A percentile compares a stretch with the other conserved stretches of the same genome.
These are phyloP conservation scores for Phytopythium ostracodes DNA, from an alignment of 352 stramenopile species.

Conservation along the genomic window DNA sequence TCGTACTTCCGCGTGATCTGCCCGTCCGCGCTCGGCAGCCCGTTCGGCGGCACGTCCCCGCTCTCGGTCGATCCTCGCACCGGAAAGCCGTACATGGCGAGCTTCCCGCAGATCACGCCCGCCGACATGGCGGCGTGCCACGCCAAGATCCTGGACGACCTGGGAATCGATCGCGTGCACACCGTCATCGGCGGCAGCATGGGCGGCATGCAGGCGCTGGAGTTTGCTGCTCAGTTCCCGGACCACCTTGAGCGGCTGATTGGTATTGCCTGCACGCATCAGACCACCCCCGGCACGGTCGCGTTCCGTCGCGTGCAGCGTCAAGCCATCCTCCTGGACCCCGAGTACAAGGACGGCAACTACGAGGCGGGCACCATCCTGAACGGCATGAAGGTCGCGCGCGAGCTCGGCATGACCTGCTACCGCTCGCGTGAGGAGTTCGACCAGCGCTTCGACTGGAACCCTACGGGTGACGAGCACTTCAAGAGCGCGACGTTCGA, in stretches of 20 bases:
- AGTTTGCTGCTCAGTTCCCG: conserved; percentile 83
- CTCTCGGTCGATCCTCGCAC: conserved; percentile 55
- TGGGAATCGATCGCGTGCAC: conserved; percentile 72
- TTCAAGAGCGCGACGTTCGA: conserved; percentile 84
- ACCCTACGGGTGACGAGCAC: conserved; percentile 59
- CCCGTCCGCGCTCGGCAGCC: conserved; percentile 77
- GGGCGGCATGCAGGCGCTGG: conserved; percentile 85
- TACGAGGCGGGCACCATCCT: conserved; percentile 54
- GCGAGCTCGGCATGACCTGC: conserved; percentile 85
- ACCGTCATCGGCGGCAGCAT: conserved; percentile 86
- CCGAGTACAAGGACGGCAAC: conserved; percentile 74
- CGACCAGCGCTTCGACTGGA: conserved; percentile 84
- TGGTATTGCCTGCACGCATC: conserved; percentile 79
- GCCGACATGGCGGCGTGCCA: conserved; percentile 82
- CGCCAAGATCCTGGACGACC: conserved; percentile 69
- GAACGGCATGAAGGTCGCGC: conserved; percentile 81
- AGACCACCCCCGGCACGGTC: conserved; percentile 85
- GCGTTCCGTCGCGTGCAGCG: conserved; percentile 82
- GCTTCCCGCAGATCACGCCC: conserved; percentile 82
- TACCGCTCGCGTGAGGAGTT: conserved; percentile 89
- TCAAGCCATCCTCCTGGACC: conserved; percentile 75
- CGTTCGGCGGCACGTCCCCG: conserved; percentile 81
- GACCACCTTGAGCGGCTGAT: conserved; percentile 65
- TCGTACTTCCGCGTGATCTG: conserved; percentile 88
- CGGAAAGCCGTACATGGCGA: conserved; percentile 55